A percentile compares a stretch with the other conserved stretches of the same genome.
phyloP scores from a whole-genome alignment of 1,284 basidiomycete species.

The Papiliotrema flavescens region DNA sequence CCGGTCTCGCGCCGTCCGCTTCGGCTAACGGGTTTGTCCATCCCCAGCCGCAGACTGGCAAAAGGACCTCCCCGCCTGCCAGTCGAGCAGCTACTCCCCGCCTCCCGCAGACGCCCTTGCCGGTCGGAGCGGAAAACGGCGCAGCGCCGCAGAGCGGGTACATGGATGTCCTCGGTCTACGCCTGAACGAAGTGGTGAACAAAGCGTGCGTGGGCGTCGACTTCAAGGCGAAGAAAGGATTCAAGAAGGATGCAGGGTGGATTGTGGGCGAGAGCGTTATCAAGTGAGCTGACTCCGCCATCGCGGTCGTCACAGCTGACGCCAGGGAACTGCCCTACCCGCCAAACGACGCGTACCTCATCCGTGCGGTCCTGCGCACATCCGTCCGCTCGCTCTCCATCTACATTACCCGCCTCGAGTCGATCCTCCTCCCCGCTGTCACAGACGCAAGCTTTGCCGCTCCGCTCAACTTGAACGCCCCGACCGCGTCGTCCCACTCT shows the following conservation, averaged over 20 bases:
- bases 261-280: constrained; percentile 42
- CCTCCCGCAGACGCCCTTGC: constrained; percentile 16
- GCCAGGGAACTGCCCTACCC: constrained; percentile 41
- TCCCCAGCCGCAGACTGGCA: constrained; percentile 7
- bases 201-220: constrained; percentile 46
- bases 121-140: background rate
- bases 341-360: constrained; percentile 45
- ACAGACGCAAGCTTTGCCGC: constrained; percentile 41
- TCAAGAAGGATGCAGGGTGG: constrained; percentile 47
- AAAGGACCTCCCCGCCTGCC: constrained; percentile 26
- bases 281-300: constrained; percentile 30
- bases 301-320: constrained; percentile 7
- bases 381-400: constrained; percentile 46
- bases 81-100: constrained; percentile 31
- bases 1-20: background rate
- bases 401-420: constrained; percentile 48
- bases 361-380: constrained; percentile 47
- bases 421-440: constrained; percentile 46
- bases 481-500: constrained; percentile 19
- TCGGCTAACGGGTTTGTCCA: background rate
- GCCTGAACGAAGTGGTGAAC: constrained; percentile 49
- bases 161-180: constrained; percentile 48
- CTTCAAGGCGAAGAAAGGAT: constrained; percentile 44
- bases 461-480: constrained; percentile 34
- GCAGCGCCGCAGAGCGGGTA: constrained; percentile 32